Conservation (phyloP, 441 rosid species). For the Bruguiera hainesii region DNA sequence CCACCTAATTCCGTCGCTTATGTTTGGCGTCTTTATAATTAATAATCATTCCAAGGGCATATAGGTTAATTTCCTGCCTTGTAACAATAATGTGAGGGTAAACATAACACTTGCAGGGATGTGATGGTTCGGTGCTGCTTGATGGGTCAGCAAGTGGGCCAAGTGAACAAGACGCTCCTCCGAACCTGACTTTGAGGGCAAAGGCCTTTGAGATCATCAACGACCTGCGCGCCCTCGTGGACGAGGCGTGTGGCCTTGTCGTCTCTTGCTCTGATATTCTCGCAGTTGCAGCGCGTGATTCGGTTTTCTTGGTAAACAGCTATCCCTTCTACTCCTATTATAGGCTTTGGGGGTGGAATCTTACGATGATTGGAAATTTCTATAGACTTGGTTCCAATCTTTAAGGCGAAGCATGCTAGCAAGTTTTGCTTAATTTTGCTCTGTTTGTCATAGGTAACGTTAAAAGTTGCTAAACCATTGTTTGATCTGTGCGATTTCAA, state of each 20-base stretch:
- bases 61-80: too few species aligned
- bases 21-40: too few species aligned
- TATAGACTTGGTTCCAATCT: too few species aligned
- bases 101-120: constrained; percentile 39
- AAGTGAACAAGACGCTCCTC: constrained; percentile 46
- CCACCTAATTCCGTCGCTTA: too few species aligned
- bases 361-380: too few species aligned
- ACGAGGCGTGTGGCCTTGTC: constrained; percentile 54
- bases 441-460: neutral
- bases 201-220: constrained; percentile 54
- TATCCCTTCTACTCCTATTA: neutral
- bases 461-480: too few species aligned
- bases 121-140: constrained; percentile 77
- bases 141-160: constrained; percentile 75
- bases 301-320: constrained; percentile 50
- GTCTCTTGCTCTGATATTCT: constrained; percentile 77
- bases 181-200: constrained; percentile 52
- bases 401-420: too few species aligned
- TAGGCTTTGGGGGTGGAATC: too few species aligned
- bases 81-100: too few species aligned
- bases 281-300: constrained; percentile 80
- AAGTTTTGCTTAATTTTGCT: neutral
- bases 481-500: neutral
- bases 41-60: too few species aligned
- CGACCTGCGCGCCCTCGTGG: constrained; percentile 45